Evolutionary conservation across 2,329 filamentous ascomycete species (phyloP).

Genomic region (Apiospora sp.): DNA sequence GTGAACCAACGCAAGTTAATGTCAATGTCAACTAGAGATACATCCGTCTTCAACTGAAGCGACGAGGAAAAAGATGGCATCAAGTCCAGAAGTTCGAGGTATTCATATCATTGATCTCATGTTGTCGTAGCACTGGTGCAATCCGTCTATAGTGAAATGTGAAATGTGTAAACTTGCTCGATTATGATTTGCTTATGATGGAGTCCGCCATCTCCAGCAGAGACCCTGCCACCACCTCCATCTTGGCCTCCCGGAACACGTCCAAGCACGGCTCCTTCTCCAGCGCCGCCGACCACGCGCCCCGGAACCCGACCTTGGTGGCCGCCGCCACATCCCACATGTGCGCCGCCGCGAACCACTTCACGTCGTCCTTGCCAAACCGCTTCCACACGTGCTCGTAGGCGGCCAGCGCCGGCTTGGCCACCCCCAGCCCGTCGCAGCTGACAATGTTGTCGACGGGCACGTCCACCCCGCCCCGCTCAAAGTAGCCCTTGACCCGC

Average conservation of each 20-base stretch:
- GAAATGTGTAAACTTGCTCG: no score
- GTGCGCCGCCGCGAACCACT: constrained; percentile 67
- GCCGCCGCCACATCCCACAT: constrained; percentile 67
- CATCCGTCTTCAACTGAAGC: background rate
- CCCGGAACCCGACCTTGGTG: constrained; percentile 56
- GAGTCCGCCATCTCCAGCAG: constrained; percentile 56
- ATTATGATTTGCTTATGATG: constrained; percentile 10
- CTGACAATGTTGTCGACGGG: constrained; percentile 58
- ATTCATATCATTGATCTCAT: background rate
- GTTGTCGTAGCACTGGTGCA: background rate
- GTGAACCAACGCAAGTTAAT: no score
- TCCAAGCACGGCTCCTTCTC: constrained; percentile 59
- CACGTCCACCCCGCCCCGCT: constrained; percentile 57
- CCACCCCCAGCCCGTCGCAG: constrained; percentile 57
- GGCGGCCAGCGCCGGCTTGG: constrained; percentile 57
- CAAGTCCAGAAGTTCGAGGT: background rate
- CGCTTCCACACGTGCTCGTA: constrained; percentile 54
- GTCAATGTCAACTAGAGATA: no score
- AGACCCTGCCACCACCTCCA: constrained; percentile 58
- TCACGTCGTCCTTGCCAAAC: constrained; percentile 47
- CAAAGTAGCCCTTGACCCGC: constrained; percentile 61
- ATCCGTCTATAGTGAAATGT: no score
- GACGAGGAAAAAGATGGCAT: background rate
- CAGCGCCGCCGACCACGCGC: constrained; percentile 60
- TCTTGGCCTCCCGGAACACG: constrained; percentile 53